Evolutionary conservation across 116 monocot species (phyloP).

Genomic region (Cymodocea nodosa): DNA sequence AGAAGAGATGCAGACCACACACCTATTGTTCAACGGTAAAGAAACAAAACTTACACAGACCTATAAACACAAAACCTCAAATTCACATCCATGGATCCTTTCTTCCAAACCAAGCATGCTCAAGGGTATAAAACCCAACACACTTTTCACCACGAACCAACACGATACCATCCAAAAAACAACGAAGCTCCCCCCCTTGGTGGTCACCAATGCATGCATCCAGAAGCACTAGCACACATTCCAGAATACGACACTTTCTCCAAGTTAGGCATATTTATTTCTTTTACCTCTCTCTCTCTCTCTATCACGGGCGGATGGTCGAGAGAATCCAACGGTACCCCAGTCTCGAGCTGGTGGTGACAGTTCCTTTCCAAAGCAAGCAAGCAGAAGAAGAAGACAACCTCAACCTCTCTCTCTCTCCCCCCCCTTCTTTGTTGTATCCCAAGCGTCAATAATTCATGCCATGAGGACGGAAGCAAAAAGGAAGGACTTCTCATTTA

Average conservation of each 20-base stretch:
- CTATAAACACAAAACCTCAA: background rate
- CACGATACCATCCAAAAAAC: background rate
- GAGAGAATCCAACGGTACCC: background rate
- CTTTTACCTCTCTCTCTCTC: background rate
- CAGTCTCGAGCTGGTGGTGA: background rate
- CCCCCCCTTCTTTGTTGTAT: no score
- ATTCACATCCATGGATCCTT: background rate
- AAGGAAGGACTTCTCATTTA: no score
- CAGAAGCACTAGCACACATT: no score
- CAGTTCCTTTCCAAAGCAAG: background rate
- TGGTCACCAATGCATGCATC: background rate
- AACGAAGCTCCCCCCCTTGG: background rate
- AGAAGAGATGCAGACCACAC: background rate
- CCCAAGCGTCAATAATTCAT: background rate
- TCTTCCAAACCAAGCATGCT: background rate
- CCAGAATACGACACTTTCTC: background rate
- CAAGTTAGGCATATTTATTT: background rate
- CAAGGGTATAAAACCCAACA: background rate
- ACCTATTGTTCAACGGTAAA: no score
- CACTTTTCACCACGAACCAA: background rate
- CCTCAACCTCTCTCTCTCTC: background rate
- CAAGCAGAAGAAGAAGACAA: background rate
- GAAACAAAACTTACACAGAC: background rate
- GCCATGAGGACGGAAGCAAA: background rate
- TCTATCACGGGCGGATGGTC: conserved; percentile 1